These are phyloP conservation scores for Penicillium egyptiacum DNA, from an alignment of 495 filamentous ascomycete genomes.

Conservation along the genomic window DNA sequence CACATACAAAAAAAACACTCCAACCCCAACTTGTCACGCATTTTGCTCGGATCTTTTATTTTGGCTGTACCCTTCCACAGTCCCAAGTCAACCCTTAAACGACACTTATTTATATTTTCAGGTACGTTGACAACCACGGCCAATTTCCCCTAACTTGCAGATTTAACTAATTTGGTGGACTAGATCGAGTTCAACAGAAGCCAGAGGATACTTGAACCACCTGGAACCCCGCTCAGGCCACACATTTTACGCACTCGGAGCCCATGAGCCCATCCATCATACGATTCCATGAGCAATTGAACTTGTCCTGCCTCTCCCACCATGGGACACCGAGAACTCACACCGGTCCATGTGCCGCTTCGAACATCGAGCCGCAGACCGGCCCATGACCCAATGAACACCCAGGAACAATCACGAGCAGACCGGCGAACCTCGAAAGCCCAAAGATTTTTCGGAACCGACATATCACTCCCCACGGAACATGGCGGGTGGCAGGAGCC, in stretches of 20 bases:
- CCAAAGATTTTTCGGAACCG: conserved; percentile 41
- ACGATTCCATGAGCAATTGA: conserved; percentile 8
- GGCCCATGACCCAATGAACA: conserved; percentile 19
- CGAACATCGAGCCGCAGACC: conserved; percentile 35
- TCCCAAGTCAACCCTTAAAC: background rate
- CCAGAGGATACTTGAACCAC: conserved; percentile 2
- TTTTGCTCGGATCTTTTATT: background rate
- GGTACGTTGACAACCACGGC: background rate
- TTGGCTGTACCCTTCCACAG: background rate
- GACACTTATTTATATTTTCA: background rate
- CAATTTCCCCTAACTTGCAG: background rate
- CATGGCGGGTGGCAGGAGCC: conserved; percentile 25
- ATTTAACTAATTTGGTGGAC: conserved; percentile 8
- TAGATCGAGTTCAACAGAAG: conserved; percentile 3
- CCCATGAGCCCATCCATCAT: conserved; percentile 1
- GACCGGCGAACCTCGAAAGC: conserved; percentile 37
- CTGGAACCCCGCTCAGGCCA: conserved; percentile 1
- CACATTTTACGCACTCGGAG: background rate
- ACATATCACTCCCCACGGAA: conserved; percentile 27
- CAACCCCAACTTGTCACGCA: background rate
- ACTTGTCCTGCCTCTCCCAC: conserved; percentile 2
- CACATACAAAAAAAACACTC: conserved; percentile 19
- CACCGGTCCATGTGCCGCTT: conserved; percentile 31
- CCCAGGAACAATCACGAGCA: conserved; percentile 18
- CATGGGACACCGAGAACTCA: conserved; percentile 23